phyloP scores from a whole-genome alignment of 2,329 filamentous ascomycete species.

The Cladophialophora immunda region DNA sequence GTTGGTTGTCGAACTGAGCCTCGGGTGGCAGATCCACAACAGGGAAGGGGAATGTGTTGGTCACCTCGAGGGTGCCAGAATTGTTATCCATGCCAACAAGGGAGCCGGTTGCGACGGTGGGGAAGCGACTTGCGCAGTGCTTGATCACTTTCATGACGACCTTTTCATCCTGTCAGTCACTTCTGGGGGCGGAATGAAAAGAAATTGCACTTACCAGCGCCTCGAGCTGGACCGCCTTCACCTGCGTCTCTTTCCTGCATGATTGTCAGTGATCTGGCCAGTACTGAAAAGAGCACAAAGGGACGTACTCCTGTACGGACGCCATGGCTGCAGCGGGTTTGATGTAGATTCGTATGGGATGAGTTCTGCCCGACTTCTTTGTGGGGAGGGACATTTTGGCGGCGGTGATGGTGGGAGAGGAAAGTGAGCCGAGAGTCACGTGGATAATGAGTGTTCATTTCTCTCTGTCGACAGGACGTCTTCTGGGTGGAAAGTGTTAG shows the following conservation, averaged over 20 bases:
- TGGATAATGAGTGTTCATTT: neutral
- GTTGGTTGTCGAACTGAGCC: conserved; percentile 71
- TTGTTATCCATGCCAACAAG: conserved; percentile 89
- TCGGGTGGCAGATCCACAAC: conserved; percentile 77
- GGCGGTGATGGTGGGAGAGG: conserved; percentile 13
- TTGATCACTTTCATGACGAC: conserved; percentile 99
- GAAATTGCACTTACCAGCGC: conserved; percentile 74
- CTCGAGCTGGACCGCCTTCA: conserved; percentile 92
- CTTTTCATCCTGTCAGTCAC: conserved; percentile 55
- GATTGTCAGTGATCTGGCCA: conserved; percentile 31
- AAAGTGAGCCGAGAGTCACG: conserved; percentile 25
- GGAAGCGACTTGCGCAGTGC: conserved; percentile 87
- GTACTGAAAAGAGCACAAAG: neutral
- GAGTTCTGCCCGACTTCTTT: conserved; percentile 15
- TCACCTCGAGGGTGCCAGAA: conserved; percentile 82
- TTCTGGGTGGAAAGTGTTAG: neutral
- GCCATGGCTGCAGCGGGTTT: conserved; percentile 78
- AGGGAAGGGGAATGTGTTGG: conserved; percentile 94
- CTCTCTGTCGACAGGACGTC: neutral
- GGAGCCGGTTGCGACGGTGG: conserved; percentile 86
- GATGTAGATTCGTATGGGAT: conserved; percentile 86
- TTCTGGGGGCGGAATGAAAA: conserved; percentile 44
- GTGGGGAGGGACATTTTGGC: conserved; percentile 32
- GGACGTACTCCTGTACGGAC: conserved; percentile 24
- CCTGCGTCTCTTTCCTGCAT: conserved; percentile 70